phyloP scores from a whole-genome alignment of 2,329 filamentous ascomycete genomes.

The Pestalotiopsis sp. region DNA sequence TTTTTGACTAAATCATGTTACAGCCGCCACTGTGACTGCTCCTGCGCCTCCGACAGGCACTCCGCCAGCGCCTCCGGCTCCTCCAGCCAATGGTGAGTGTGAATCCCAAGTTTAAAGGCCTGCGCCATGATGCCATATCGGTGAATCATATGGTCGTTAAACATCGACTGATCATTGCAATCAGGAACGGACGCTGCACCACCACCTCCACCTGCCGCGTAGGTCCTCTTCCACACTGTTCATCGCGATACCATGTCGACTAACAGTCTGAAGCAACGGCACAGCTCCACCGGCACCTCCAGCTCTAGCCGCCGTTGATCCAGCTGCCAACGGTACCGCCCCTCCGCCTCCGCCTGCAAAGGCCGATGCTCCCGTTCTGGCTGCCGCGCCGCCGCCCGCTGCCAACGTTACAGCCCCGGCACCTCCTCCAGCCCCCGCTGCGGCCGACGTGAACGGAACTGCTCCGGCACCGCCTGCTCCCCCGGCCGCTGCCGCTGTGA shows the following conservation, averaged over 20 bases:
- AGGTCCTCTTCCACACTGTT: not conserved
- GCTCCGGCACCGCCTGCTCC: not conserved
- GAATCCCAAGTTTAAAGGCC: not conserved
- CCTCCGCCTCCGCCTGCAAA: not conserved
- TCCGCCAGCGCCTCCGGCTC: not conserved
- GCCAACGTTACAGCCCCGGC: not conserved
- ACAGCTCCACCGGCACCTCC: not conserved
- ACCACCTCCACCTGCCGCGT: not conserved
- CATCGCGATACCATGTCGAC: not conserved
- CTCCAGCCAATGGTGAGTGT: not conserved
- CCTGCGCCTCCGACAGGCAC: not conserved
- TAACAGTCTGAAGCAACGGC: not conserved
- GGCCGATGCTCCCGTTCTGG: not conserved
- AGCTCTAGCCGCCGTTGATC: not conserved
- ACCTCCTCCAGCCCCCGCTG: not conserved
- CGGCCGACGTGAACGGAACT: not conserved
- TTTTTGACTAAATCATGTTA: not conserved
- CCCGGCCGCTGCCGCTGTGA: not conserved
- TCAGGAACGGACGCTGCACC: not conserved
- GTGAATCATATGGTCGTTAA: not conserved
- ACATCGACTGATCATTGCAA: not conserved
- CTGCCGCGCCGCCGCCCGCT: not conserved
- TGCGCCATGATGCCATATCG: not conserved
- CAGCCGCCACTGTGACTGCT: not conserved
- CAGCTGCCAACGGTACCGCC: constrained; percentile 5